Base-by-base conservation (phyloP, 2,329 filamentous ascomycete genomes). In the Penicillium digitatum region DNA sequence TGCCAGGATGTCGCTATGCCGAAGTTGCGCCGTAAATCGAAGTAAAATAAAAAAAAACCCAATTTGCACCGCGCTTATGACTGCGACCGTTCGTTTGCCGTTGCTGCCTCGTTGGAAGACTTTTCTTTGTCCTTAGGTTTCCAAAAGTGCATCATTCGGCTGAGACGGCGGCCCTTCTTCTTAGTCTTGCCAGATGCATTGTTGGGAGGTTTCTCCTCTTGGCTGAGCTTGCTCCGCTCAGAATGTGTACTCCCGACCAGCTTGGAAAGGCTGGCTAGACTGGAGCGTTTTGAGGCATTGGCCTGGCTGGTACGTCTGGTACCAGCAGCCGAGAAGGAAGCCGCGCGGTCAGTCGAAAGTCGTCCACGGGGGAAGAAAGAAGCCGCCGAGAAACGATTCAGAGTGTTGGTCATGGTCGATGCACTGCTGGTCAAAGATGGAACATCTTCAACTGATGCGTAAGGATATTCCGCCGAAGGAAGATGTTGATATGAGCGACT, bases 81-180 rank as follows among this genome's bases (percentile, higher is more conserved):
- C 61, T 64, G 58, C 53, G 58, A 60, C 52, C 50, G 55, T 55
- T 71, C 64, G 10, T 55, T 48, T 54, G 65, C 47, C 35, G 58
- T 55, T 48, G 59, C 38, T 38, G 56, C 38, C 50, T 63, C 56
- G 32, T 60, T 60, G 32, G 57, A 53, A 38, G 61, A 31, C 61
- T 69, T 72, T 42, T 74, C 68, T 57, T 77, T 78, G 48, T 79
- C 78, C 62, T 76, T 79, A 24, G 69, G 65, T 63, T 75, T 76
- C 78, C 78, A 79, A 60, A 79, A 79, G 56, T 76, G 72, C 72
- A 79, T 76, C 42, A 79, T 63, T 50, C 76, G 76, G 62, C 75
- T 79, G 34, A 80, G 72, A 48, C 77, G 71, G 52, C 72, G 72
- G 38, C 69, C 68, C 61, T 77, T 79, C 65, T 74, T 78, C 60